These are phyloP conservation scores for Guillardia theta DNA, from an alignment of 78 protist genomes.

Conservation along the genomic window DNA sequence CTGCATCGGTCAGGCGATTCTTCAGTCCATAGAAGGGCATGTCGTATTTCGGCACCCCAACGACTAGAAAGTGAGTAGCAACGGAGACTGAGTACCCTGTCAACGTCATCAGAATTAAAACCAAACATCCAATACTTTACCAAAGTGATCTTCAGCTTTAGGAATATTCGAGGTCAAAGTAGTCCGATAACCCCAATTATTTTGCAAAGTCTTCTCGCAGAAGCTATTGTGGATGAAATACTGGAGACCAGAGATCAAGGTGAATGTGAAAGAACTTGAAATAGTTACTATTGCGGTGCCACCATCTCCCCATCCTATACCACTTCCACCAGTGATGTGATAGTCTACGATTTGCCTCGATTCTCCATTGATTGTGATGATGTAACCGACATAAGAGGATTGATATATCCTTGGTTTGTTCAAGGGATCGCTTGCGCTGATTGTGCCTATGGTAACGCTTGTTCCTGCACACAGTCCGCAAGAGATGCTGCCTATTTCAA, in stretches of 20 bases:
- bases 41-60: background rate
- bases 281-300: background rate
- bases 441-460: background rate
- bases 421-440: background rate
- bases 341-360: background rate
- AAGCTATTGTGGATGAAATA: background rate
- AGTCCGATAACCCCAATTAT: background rate
- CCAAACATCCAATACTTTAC: too few species aligned
- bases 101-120: too few species aligned
- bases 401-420: background rate
- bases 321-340: too few species aligned
- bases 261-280: background rate
- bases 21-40: background rate
- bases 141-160: too few species aligned
- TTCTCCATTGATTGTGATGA: background rate
- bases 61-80: background rate
- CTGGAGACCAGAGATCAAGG: background rate
- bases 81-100: background rate
- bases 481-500: background rate
- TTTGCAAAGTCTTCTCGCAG: background rate
- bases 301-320: background rate
- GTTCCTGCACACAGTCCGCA: background rate
- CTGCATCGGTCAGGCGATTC: background rate
- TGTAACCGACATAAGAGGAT: background rate
- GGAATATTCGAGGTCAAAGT: too few species aligned